These are phyloP conservation scores for Botrytis paeoniae DNA, from an alignment of 2,329 filamentous ascomycete genomes.

Conservation along the genomic window DNA sequence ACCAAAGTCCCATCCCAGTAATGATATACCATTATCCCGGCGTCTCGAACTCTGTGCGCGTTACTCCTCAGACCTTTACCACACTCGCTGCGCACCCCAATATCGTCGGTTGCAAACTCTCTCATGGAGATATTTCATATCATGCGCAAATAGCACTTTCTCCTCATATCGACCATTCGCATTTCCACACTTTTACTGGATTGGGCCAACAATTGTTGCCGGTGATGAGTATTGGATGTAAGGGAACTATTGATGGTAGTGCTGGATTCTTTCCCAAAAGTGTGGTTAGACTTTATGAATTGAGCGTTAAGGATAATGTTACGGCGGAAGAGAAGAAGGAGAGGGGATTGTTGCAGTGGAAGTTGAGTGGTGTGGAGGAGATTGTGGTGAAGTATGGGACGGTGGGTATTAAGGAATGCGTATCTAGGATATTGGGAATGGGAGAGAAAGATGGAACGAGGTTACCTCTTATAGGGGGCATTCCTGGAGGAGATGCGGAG, in stretches of 20 bases:
- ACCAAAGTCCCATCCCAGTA: constrained; percentile 19
- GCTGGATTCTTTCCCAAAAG: constrained; percentile 63
- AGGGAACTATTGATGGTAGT: constrained; percentile 64
- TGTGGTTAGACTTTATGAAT: constrained; percentile 55
- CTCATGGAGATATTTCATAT: constrained; percentile 63
- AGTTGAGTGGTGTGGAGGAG: constrained; percentile 60
- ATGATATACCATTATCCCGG: constrained; percentile 53
- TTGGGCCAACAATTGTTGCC: constrained; percentile 64
- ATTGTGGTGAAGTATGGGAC: constrained; percentile 58
- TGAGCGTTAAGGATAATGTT: constrained; percentile 41
- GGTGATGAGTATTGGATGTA: constrained; percentile 59
- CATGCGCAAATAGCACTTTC: constrained; percentile 59
- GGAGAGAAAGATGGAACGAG: constrained; percentile 58
- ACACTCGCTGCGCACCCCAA: constrained; percentile 59
- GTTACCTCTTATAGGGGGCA: constrained; percentile 55
- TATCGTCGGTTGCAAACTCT: constrained; percentile 68
- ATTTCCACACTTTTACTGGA: constrained; percentile 62
- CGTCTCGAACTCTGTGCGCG: constrained; percentile 62
- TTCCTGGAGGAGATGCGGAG: constrained; percentile 50
- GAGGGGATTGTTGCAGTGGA: constrained; percentile 56
- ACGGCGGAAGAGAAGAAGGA: constrained; percentile 46
- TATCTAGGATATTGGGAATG: constrained; percentile 55
- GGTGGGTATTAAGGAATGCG: constrained; percentile 64
- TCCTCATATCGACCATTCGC: constrained; percentile 55
- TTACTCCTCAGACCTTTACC: constrained; percentile 56